These are phyloP conservation scores for Mortierella sp. DNA, from an alignment of 371 early-diverging fungal genomes.

Conservation along the genomic window DNA sequence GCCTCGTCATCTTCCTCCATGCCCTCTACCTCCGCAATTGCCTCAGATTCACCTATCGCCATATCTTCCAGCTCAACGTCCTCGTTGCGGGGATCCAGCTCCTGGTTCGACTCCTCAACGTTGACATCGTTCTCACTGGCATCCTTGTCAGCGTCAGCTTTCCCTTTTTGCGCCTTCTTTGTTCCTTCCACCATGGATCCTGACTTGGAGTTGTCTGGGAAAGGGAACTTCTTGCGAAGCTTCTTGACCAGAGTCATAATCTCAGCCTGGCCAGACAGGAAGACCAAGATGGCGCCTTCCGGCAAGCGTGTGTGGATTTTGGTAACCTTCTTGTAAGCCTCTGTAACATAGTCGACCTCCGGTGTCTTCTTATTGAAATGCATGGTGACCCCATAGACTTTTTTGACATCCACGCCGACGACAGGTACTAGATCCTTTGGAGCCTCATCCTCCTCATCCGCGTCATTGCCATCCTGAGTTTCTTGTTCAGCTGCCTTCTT, in stretches of 20 bases:
- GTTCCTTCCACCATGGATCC: conserved; percentile 11
- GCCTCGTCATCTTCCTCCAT: conserved; percentile 68
- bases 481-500: conserved; percentile 18
- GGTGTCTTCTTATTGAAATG: conserved; percentile 88
- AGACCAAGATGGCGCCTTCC: conserved; percentile 92
- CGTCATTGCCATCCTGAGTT: conserved; percentile 6
- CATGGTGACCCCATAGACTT: conserved; percentile 75
- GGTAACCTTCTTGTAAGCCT: conserved; percentile 87
- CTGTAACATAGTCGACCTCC: conserved; percentile 75
- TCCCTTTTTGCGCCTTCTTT: conserved; percentile 15
- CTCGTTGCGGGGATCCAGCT: conserved; percentile 54
- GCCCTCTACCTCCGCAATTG: conserved; percentile 56
- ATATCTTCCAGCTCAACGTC: conserved; percentile 73
- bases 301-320: conserved; percentile 94
- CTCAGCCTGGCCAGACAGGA: conserved; percentile 94
- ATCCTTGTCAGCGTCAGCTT: conserved; percentile 53
- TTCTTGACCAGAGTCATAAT: conserved; percentile 82
- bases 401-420: conserved; percentile 94
- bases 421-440: conserved; percentile 63
- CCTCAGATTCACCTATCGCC: conserved; percentile 64
- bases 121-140: conserved; percentile 44
- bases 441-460: conserved; percentile 17
- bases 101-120: conserved; percentile 22
- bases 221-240: conserved; percentile 77
- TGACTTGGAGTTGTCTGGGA: conserved; percentile 40